Conservation (phyloP, 495 filamentous ascomycete species). For the Opeltia flavorubescens region DNA sequence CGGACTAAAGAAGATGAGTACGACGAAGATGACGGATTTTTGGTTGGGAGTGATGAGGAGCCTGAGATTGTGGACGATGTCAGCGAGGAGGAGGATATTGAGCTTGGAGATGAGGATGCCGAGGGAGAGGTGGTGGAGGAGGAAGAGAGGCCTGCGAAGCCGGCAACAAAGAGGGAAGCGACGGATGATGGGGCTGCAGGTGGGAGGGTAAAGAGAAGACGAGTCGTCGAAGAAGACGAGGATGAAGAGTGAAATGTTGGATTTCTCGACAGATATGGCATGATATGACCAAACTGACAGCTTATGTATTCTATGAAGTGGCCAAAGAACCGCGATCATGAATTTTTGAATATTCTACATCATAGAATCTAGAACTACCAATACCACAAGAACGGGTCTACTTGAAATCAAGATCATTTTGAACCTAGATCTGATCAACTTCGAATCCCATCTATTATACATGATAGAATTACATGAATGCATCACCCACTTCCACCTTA, state of each 20-base stretch:
- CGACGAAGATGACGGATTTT: slow-evolving; percentile 65
- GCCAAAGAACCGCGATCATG: no score
- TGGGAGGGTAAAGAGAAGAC: slow-evolving; percentile 13
- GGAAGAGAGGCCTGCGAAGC: slow-evolving; percentile 22
- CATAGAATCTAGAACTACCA: no score
- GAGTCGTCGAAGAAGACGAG: slow-evolving; percentile 18
- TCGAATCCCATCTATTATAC: no score
- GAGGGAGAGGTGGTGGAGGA: slow-evolving; percentile 45
- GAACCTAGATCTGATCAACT: no score
- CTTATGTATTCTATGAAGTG: no score
- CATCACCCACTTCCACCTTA: no score
- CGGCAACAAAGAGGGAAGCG: slow-evolving; percentile 14
- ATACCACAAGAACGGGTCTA: no score
- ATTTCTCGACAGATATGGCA: no score
- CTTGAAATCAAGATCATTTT: no score
- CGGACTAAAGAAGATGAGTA: slow-evolving; percentile 65
- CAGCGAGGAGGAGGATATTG: slow-evolving; percentile 49
- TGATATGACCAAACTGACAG: no score
- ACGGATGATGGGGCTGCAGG: slow-evolving; percentile 8
- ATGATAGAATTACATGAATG: no score
- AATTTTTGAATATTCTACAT: no score
- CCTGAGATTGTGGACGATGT: slow-evolving; percentile 42
- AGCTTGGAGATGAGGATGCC: slow-evolving; percentile 44
- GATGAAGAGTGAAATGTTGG: slow-evolving; percentile 8
- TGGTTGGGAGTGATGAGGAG: slow-evolving; percentile 63